Evolutionary conservation across 2,329 filamentous ascomycete species (phyloP).

Genomic region (Macrophomina pseudophaseolina): DNA sequence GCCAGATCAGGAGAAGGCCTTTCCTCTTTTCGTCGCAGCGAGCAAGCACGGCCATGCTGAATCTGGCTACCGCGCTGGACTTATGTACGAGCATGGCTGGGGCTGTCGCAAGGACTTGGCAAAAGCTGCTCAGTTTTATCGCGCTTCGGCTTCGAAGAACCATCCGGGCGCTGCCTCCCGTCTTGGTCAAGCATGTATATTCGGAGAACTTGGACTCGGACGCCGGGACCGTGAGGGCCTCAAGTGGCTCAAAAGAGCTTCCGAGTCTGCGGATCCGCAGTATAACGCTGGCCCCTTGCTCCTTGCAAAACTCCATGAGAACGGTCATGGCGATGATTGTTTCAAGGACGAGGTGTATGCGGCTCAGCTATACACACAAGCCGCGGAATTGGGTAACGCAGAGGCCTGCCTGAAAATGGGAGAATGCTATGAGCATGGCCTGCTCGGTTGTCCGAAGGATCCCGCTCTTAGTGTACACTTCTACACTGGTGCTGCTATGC

Average conservation of each 20-base stretch:
- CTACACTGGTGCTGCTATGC: slow-evolving; percentile 89
- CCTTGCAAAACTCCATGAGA: slow-evolving; percentile 85
- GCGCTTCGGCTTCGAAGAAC: slow-evolving; percentile 87
- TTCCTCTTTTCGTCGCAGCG: slow-evolving; percentile 88
- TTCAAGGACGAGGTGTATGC: slow-evolving; percentile 91
- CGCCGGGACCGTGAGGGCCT: slow-evolving; percentile 88
- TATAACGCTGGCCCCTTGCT: slow-evolving; percentile 95
- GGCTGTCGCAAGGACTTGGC: slow-evolving; percentile 86
- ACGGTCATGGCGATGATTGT: slow-evolving; percentile 84
- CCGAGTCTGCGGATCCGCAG: slow-evolving; percentile 86
- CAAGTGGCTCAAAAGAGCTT: slow-evolving; percentile 94
- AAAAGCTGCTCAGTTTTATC: slow-evolving; percentile 93
- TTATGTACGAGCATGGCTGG: slow-evolving; percentile 99
- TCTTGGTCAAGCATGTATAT: slow-evolving; percentile 86
- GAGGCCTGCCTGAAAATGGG: slow-evolving; percentile 88
- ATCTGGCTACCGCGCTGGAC: slow-evolving; percentile 87
- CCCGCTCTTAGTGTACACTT: slow-evolving; percentile 95
- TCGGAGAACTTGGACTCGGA: slow-evolving; percentile 82
- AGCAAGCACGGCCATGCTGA: slow-evolving; percentile 98
- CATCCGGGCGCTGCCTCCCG: slow-evolving; percentile 95
- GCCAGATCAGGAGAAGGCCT: slow-evolving; percentile 87
- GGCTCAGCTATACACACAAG: slow-evolving; percentile 90
- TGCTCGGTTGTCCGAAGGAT: slow-evolving; percentile 84
- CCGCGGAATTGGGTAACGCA: slow-evolving; percentile 86
- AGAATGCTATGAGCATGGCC: slow-evolving; percentile 95